Base-by-base conservation (phyloP, 805 yeast genomes). In the Komagataella mondaviorum region DNA sequence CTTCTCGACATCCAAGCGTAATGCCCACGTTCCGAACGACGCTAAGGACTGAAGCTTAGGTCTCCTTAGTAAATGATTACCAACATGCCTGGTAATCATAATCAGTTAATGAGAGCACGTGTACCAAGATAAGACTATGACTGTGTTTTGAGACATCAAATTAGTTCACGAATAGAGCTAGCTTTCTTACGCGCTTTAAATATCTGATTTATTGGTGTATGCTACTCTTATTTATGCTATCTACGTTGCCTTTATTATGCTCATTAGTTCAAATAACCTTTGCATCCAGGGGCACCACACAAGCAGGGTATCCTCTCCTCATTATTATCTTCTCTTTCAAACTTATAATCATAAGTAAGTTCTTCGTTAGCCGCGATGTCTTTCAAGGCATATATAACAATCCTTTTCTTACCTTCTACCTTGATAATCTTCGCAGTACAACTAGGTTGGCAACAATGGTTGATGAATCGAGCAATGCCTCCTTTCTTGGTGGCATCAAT, bases 401-500 rank as follows among this genome's bases (percentile, higher is more conserved):
- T 91, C 64, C 98, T 76, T 67, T 88, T 88, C 60, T 78, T 83
- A 3, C 97, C 97, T 53, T 89, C 97, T 45, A 89, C 97, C 64
- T 88, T 88, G 60, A 90, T 90, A 61, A 93, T 89, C 62, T 90
- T 91, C 1, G 99, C 98, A 0, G 96, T 89, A 68, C 99, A 93
- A 57, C 96, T 89, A 1, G 99, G 99, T 51, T 85, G 86, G 69
- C 99, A 93, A 64, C 97, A 89, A 65, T 93, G 99, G 60, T 93
- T 93, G 64, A 93, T 93, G 61, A 93, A 93, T 54, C 99, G 73
- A 0, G 99, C 98, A 60, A 90, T 90, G 3, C 98, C 97, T 23
- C 99, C 99, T 56, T 83, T 86, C 63, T 90, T 91, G 0, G 98
- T 91, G 6, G 99, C 99, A 69, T 93, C 99, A 51, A 93, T 86